Evolutionary conservation across 805 yeast genomes (phyloP), one percentile per base, ranked within the genome.

Genomic region (Kluyveromyces lactis): DNA sequence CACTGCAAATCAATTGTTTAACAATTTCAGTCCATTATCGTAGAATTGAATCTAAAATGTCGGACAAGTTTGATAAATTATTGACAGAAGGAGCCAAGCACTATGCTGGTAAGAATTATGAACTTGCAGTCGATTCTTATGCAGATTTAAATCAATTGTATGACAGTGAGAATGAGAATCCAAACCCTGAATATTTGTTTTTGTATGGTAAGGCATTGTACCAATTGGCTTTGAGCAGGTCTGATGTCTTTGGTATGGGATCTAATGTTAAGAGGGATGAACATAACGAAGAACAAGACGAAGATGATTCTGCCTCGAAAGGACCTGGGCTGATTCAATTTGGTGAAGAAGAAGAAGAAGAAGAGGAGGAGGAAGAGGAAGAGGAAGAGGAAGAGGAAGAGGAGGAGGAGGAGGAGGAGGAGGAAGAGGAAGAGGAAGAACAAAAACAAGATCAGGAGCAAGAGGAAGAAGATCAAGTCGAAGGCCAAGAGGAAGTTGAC

Each of bases 141-240:
- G 87, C 85, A 0, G 76, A 77, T 41, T 87, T 92, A 1, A 86
- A 95, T 55, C 81, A 73, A 42, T 45, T 58, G 31, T 69, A 63
- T 47, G 71, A 76, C 36, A 62, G 63, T 10, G 68, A 67, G 29
- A 63, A 69, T 17, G 77, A 74, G n/a, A 72, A 73, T 33, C 95
- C 86, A 46, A 73, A 74, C 44, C 81, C 92, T 4, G 84, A 84
- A 44, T 67, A 86, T 48, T 65, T 87, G 51, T 77, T 72, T 47
- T 59, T 82, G 30, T 87, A 87, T 48, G 96, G 95, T 2, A 77
- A 79, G 56, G 78, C 95, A 0, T 60, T 89, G 27, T 87, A 81
- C 62, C 82, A 79, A 46, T 73, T 75, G 28, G 97, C 89, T 0
- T 82, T 85, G 7, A 64, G 75, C 15, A 80, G 74, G 33, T 77